Conservation (phyloP, 192 early-diverging fungal species). For the Coemansia sp. region DNA sequence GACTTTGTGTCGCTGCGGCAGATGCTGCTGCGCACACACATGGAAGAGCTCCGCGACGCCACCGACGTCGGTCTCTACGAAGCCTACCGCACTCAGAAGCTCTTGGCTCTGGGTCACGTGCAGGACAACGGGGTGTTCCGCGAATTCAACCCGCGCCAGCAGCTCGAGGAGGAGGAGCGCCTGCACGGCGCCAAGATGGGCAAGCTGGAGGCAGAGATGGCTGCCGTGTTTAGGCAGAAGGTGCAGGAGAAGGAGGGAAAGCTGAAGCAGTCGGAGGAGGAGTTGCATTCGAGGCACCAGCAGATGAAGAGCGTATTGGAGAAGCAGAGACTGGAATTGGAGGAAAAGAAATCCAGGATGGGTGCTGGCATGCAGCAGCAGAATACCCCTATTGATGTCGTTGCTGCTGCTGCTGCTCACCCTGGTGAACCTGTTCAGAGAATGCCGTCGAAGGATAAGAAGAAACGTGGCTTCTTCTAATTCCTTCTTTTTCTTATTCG, state of each 20-base stretch:
- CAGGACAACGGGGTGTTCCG: slow-evolving; percentile 75
- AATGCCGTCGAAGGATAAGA: slow-evolving; percentile 35
- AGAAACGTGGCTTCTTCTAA: slow-evolving; percentile 50
- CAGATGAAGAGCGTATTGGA: slow-evolving; percentile 97
- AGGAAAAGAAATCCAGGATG: slow-evolving; percentile 84
- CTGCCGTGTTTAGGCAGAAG: slow-evolving; percentile 95
- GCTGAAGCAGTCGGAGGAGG: slow-evolving; percentile 94
- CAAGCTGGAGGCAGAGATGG: slow-evolving; percentile 99
- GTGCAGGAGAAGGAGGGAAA: slow-evolving; percentile 98
- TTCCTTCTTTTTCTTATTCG: not conserved
- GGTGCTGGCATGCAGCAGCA: slow-evolving; percentile 24
- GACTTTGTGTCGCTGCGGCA: slow-evolving; percentile 93
- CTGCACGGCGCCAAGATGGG: slow-evolving; percentile 89
- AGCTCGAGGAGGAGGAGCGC: slow-evolving; percentile 88
- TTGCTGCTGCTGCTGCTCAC: not conserved
- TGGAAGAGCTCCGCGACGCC: slow-evolving; percentile 92
- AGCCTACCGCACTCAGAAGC: slow-evolving; percentile 90
- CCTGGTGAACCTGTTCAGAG: slow-evolving; percentile 11
- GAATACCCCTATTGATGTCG: not conserved
- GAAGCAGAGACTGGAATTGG: slow-evolving; percentile 87
- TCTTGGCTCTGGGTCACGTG: slow-evolving; percentile 77
- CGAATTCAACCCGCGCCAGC: slow-evolving; percentile 68
- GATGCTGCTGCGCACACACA: slow-evolving; percentile 85
- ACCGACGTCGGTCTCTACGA: slow-evolving; percentile 89
- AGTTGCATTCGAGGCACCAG: slow-evolving; percentile 90